These are phyloP conservation scores for Trichophyton schoenleinii DNA, from an alignment of 2,329 filamentous ascomycete genomes.

Conservation along the genomic window DNA sequence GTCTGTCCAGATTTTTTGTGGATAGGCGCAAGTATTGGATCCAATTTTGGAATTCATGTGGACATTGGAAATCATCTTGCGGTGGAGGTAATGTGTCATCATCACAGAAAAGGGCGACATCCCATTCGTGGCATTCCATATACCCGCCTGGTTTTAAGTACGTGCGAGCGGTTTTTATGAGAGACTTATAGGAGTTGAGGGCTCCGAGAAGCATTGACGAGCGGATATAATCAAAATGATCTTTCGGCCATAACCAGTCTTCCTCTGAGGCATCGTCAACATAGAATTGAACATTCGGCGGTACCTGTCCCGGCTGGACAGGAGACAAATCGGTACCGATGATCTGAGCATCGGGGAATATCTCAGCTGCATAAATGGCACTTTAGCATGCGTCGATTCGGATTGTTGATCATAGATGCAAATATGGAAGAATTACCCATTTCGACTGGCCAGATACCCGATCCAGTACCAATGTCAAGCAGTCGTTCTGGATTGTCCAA, in stretches of 20 bases:
- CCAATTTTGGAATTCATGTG: slow-evolving; percentile 38
- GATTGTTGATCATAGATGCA: neutral
- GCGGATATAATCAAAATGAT: slow-evolving; percentile 48
- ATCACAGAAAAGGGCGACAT: slow-evolving; percentile 39
- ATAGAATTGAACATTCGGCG: slow-evolving; percentile 61
- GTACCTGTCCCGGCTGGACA: slow-evolving; percentile 53
- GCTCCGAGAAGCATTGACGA: slow-evolving; percentile 46
- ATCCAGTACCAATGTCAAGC: slow-evolving; percentile 48
- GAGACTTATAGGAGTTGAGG: slow-evolving; percentile 43
- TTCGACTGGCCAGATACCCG: slow-evolving; percentile 29
- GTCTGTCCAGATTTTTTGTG: slow-evolving; percentile 31
- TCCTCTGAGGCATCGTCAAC: slow-evolving; percentile 55
- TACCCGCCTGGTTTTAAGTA: slow-evolving; percentile 47
- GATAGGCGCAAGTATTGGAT: slow-evolving; percentile 32
- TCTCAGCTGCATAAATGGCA: neutral
- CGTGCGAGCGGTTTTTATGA: slow-evolving; percentile 41
- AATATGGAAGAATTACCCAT: slow-evolving; percentile 8
- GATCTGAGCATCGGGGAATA: slow-evolving; percentile 8
- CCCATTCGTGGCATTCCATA: slow-evolving; percentile 34
- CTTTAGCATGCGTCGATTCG: neutral
- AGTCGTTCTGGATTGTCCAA: slow-evolving; percentile 34
- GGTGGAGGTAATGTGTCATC: slow-evolving; percentile 41
- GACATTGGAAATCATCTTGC: slow-evolving; percentile 27
- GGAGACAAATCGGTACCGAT: slow-evolving; percentile 44
- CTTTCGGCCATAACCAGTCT: slow-evolving; percentile 44